phyloP scores from a whole-genome alignment of 805 yeast genomes.

The Cyberlindnera lachancei region DNA sequence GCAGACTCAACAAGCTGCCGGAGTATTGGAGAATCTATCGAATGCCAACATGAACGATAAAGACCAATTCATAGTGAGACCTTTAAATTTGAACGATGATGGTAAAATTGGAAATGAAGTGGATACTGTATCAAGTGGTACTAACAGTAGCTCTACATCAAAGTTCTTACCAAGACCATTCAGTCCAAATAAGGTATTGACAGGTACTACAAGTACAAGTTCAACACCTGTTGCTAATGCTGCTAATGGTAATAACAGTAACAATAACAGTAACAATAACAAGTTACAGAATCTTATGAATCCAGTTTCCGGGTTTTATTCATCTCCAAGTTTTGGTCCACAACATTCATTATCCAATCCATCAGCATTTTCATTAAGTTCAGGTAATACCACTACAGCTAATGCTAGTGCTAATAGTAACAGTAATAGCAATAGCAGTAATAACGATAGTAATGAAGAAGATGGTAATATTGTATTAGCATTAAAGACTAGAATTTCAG shows the following conservation, averaged over 20 bases:
- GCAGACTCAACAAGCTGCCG: conserved; percentile 25
- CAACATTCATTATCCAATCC: conserved; percentile 27
- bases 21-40: conserved; percentile 19
- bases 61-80: conserved; percentile 1
- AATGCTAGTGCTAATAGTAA: no score
- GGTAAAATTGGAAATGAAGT: background rate
- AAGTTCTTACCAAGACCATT: conserved; percentile 13
- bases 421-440: no score
- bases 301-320: conserved; percentile 18
- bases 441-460: no score
- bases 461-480: conserved; percentile 22
- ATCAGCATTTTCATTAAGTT: conserved; percentile 17
- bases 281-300: conserved; percentile 18
- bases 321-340: conserved; percentile 42
- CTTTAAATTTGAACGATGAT: conserved; percentile 3
- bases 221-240: no score
- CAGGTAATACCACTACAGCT: background rate
- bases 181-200: conserved; percentile 20
- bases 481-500: conserved; percentile 73
- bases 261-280: conserved; percentile 1
- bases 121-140: no score
- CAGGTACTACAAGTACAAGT: conserved; percentile 4
- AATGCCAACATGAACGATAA: conserved; percentile 10
- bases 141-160: no score
- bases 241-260: background rate